These are phyloP conservation scores for Pelagophyceae sp. DNA, from an alignment of 352 stramenopile genomes.

Conservation along the genomic window DNA sequence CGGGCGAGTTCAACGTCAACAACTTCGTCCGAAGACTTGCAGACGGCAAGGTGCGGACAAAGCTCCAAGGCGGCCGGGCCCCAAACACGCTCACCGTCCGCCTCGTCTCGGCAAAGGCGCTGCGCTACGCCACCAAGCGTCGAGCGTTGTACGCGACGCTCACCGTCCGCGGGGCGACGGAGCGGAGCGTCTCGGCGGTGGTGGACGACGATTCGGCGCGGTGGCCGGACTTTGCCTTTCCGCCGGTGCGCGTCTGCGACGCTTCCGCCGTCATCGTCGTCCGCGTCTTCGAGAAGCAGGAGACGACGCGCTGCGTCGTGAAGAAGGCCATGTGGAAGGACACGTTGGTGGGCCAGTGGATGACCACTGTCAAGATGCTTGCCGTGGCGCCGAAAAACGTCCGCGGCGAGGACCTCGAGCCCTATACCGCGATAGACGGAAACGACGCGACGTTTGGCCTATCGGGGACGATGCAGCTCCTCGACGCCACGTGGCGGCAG, in stretches of 20 bases:
- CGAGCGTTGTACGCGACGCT: too few species aligned
- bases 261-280: background rate
- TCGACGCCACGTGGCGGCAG: background rate
- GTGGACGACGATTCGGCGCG: too few species aligned
- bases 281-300: background rate
- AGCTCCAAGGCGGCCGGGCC: background rate
- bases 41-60: background rate
- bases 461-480: background rate
- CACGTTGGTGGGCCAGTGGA: background rate
- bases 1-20: slow-evolving; percentile 13
- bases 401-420: background rate
- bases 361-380: slow-evolving; percentile 15
- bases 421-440: background rate
- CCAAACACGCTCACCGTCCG: background rate
- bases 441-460: background rate
- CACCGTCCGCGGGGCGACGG: background rate
- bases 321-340: background rate
- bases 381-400: background rate
- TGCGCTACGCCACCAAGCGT: too few species aligned
- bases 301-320: background rate
- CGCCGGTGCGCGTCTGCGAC: background rate
- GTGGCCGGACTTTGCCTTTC: background rate
- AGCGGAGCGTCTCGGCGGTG: background rate
- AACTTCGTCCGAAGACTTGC: background rate
- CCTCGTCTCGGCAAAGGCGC: background rate